Base-by-base conservation (phyloP, 208 protist genomes). In the Trypanosoma avium region DNA sequence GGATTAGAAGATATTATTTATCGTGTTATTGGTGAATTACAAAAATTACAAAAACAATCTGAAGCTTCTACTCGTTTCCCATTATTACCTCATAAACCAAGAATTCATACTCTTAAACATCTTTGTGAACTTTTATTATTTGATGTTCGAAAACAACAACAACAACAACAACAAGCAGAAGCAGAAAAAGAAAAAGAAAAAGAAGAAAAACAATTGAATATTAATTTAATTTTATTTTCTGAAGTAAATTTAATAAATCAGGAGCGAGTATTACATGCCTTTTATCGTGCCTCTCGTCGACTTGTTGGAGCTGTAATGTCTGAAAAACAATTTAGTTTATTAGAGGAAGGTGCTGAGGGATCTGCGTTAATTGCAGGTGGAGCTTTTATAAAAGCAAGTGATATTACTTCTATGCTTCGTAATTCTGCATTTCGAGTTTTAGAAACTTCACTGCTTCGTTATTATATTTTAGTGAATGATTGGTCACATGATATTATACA, bases 251-350 rank as follows among this genome's bases (percentile, higher is more conserved):
- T 75, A 24, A 26, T 38, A 6, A 69, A 87, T 32, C 82, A 86
- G 56, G 67, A 84, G 67, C 61, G 59, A 17, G 22, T 76, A 43
- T 60, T 93, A 54, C 71, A 79, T 12, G 70, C 73, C 0, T 58
- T 91, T 35, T 81, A 76, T 42, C 75, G 75, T n/a, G 75, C 76
- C 3, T 53, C 79, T 0, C 85, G 83, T 10, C 79, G 82, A 9
- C 70, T 95, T 47, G 86, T 95, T 52, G 70, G 82, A 13, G 80
- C 79, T 17, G 84, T 90, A 22, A 90, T 92, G 86, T 68, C 81
- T 62, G 84, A 95, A 55, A 91, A 91, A 47, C 74, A 68, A 17
- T n/a, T 35, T 42, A 90, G 82, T 56, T 50, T 94, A 0, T 9
- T 67, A 13, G 57, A 71, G 24, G 88, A 94, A 35, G 84, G 84